Evolutionary conservation across 2,329 filamentous ascomycete genomes (phyloP).

Genomic region (Truncatella angustata): DNA sequence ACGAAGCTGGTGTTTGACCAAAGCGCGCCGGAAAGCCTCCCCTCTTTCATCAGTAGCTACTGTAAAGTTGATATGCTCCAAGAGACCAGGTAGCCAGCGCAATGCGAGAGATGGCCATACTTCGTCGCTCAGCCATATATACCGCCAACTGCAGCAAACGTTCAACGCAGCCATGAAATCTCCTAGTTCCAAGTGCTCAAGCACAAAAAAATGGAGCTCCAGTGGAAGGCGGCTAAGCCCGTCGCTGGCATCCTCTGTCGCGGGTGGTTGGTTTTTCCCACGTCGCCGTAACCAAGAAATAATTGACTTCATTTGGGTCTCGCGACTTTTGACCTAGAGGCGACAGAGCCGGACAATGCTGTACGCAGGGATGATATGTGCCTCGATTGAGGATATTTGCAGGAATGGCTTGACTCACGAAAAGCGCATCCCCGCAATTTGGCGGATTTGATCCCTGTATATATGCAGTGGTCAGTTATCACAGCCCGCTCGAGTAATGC

Average conservation of each 20-base stretch:
- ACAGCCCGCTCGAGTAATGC: too few relatives aligned
- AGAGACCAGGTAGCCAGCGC: slow-evolving; percentile 25
- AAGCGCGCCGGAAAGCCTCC: slow-evolving; percentile 20
- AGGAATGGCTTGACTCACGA: too few relatives aligned
- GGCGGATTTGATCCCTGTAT: too few relatives aligned
- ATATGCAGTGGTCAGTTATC: too few relatives aligned
- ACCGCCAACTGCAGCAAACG: slow-evolving; percentile 20
- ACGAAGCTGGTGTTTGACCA: slow-evolving; percentile 20
- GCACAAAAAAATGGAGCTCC: slow-evolving; percentile 25
- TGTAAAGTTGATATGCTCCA: slow-evolving; percentile 20
- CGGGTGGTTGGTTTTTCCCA: background rate
- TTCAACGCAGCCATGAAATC: slow-evolving; percentile 21
- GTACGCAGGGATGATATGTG: too few relatives aligned
- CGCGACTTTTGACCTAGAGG: too few relatives aligned
- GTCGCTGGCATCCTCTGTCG: background rate
- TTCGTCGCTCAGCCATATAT: slow-evolving; percentile 26
- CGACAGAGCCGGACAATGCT: too few relatives aligned
- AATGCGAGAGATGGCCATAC: slow-evolving; percentile 26
- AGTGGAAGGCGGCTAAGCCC: slow-evolving; percentile 26
- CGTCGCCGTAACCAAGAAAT: slow-evolving; percentile 1
- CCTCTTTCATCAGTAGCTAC: slow-evolving; percentile 10
- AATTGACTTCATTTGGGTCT: background rate
- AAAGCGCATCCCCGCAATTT: too few relatives aligned
- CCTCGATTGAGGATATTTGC: too few relatives aligned
- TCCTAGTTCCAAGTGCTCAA: slow-evolving; percentile 21